These are phyloP conservation scores for Trichoderma virens DNA, from an alignment of 495 filamentous ascomycete genomes.

Conservation along the genomic window DNA sequence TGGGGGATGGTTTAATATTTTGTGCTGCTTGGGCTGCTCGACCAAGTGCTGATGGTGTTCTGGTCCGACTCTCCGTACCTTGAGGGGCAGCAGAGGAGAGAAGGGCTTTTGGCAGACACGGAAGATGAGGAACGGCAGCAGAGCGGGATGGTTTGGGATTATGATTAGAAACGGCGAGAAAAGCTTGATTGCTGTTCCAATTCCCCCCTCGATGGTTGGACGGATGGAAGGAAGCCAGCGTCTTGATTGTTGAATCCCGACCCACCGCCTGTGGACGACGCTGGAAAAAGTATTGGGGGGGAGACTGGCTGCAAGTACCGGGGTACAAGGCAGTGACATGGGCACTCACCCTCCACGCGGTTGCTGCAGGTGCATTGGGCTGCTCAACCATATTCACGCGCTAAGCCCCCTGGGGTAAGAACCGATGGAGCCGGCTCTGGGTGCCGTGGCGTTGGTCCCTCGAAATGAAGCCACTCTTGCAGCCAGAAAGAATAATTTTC, in stretches of 20 bases:
- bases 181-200: not conserved
- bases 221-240: conserved; percentile 3
- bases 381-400: conserved; percentile 13
- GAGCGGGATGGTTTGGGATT: not conserved
- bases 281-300: conserved; percentile 11
- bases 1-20: not conserved
- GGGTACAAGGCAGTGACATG: not conserved
- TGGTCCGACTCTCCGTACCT: conserved; percentile 1
- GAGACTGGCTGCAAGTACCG: not conserved
- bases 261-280: not conserved
- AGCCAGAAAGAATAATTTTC: not conserved
- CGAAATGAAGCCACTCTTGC: conserved; percentile 3
- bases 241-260: conserved; percentile 11
- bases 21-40: not conserved
- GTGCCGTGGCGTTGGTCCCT: not conserved
- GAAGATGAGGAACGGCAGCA: not conserved
- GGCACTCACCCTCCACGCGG: not conserved
- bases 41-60: not conserved
- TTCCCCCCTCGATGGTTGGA: not conserved
- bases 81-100: not conserved
- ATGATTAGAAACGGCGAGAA: conserved; percentile 1
- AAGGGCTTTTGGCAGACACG: not conserved
- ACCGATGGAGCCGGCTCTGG: conserved; percentile 1
- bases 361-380: conserved; percentile 1
- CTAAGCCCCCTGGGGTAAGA: conserved; percentile 5